Base-by-base conservation (phyloP, 805 yeast species). In the Debaryomyces tyrocola region DNA sequence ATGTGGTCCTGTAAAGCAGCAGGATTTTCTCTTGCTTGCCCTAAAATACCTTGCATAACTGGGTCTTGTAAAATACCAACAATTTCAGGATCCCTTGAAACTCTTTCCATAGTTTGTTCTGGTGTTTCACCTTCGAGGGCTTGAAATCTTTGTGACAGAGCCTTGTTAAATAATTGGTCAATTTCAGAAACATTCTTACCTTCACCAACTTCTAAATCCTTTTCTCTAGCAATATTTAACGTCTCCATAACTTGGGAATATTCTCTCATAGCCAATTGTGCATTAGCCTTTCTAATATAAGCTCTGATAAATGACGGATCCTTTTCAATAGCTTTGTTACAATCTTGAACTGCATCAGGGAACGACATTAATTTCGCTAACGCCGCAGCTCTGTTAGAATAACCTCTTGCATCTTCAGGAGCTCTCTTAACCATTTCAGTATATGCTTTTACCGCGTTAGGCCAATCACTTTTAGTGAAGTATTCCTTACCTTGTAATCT, bases 301-400 rank as follows among this genome's bases (percentile, higher is more conserved):
- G 98, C 99, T 74, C 96, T 87, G 61, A 92, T 77, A 69, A 94
- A 94, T 17, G 74, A 69, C 39, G 97, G 96, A 68, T 94, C 98
- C 56, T 83, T 82, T 63, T 80, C 82, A 58, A 94, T 88, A 33
- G 99, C 99, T 48, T 72, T 66, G 61, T 92, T 88, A 75, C 97
- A 90, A 71, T 94, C 99, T 58, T 80, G 79, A 47, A 94, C 85
- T 14, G 96, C 97, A 56, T 92, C 98, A 15, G 97, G 97, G 87
- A 92, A 94, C 10, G 97, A 89, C 87, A 92, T 82, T 56, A 94
- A 80, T 70, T 94, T 94, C 40, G 96, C 85, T 64, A 87, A 80
- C 1, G 96, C 96, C 34, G 99, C 99, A 44, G 99, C 99, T 72
- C 99, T 87, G 75, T 94, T 94, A 31, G 96, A 90, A 69, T 90